Evolutionary conservation across 345 rosid genomes (phyloP).

Genomic region (Eucalyptus caleyi): DNA sequence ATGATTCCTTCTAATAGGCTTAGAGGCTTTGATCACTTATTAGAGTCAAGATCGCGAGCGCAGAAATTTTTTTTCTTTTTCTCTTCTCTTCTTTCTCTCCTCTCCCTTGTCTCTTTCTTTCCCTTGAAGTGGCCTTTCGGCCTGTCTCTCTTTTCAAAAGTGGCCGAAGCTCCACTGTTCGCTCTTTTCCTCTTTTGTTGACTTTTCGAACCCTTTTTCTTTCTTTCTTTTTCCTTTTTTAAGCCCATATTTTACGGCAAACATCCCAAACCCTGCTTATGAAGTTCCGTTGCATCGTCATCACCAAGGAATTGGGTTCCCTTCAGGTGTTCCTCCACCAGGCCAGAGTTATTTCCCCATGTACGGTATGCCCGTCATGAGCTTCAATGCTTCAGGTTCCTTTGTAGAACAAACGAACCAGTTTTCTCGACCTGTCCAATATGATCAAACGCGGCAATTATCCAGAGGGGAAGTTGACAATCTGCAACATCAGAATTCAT

Average conservation of each 20-base stretch:
- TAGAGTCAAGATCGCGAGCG: too few relatives aligned
- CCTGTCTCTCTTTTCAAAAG: too few relatives aligned
- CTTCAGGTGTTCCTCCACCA: constrained; percentile 26
- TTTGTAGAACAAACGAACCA: constrained; percentile 34
- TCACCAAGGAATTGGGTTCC: constrained; percentile 26
- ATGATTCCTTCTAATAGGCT: accelerated
- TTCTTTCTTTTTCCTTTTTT: too few relatives aligned
- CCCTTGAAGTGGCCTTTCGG: too few relatives aligned
- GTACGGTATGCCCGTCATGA: constrained; percentile 43
- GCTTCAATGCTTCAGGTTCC: constrained; percentile 22
- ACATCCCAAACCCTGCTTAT: constrained; percentile 18
- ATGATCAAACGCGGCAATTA: constrained; percentile 9
- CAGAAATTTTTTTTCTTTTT: too few relatives aligned
- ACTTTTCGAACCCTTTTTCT: too few relatives aligned
- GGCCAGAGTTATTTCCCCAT: constrained; percentile 57
- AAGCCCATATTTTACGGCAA: neutral
- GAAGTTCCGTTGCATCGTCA: constrained; percentile 19
- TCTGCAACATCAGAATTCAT: constrained; percentile 28
- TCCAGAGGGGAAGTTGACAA: constrained; percentile 17
- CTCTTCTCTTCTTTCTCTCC: too few relatives aligned
- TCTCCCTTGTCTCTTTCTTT: too few relatives aligned
- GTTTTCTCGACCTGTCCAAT: constrained; percentile 11
- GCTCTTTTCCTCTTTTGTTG: too few relatives aligned
- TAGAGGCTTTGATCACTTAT: too few relatives aligned
- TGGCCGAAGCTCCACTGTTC: too few relatives aligned